phyloP scores from a whole-genome alignment of 208 protist species.

The Strigomonas galati region DNA sequence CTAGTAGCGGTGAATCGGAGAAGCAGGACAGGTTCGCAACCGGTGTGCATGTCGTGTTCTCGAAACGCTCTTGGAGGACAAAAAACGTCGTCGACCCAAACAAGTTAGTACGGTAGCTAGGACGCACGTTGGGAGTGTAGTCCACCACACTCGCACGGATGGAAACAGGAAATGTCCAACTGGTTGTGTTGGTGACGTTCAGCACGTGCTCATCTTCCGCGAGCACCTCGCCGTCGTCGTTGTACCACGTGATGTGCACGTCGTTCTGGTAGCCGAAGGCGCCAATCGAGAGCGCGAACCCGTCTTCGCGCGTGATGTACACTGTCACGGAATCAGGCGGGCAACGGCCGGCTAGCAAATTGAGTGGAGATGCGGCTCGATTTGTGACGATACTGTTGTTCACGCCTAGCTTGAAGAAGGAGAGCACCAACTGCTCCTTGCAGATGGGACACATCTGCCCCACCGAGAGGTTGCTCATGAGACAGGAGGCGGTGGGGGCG shows the following conservation, averaged over 20 bases:
- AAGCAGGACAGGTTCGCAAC: conserved; percentile 1
- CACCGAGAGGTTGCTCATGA: conserved; percentile 50
- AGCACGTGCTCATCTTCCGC: conserved; percentile 18
- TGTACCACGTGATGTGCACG: conserved; percentile 32
- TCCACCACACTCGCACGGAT: conserved; percentile 34
- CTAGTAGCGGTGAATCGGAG: background rate
- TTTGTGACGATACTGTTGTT: conserved; percentile 2
- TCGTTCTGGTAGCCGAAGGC: conserved; percentile 29
- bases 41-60: background rate
- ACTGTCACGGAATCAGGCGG: conserved; percentile 23
- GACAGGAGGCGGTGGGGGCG: conserved; percentile 37
- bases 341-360: conserved; percentile 34
- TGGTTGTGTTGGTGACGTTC: conserved; percentile 2
- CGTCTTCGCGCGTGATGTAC: conserved; percentile 24
- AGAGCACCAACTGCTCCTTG: conserved; percentile 35
- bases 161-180: conserved; percentile 30
- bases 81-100: conserved; percentile 11
- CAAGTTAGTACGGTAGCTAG: conserved; percentile 2
- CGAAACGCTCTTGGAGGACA: background rate
- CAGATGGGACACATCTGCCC: conserved; percentile 59
- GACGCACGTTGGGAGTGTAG: conserved; percentile 29
- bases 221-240: conserved; percentile 14
- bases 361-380: conserved; percentile 3
- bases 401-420: conserved; percentile 29
- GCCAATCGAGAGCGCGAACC: conserved; percentile 21